These are phyloP conservation scores for Scalesia atractyloides DNA, from an alignment of 129 eudicot genomes.

Conservation along the genomic window DNA sequence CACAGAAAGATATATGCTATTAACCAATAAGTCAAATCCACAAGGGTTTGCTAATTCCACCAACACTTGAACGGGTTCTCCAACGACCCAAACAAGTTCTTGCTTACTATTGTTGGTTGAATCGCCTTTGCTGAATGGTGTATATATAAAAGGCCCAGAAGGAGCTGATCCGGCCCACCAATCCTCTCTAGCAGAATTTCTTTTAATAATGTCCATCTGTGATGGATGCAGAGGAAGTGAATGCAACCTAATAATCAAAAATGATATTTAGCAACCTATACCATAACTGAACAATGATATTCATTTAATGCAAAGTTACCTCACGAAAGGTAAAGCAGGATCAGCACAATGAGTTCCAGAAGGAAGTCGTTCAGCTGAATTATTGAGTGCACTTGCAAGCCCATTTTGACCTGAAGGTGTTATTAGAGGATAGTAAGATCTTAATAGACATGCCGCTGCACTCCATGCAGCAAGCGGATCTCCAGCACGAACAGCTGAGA, in stretches of 20 bases:
- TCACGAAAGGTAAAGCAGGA: slow-evolving; percentile 93
- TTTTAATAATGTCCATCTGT: slow-evolving; percentile 85
- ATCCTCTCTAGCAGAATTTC: slow-evolving; percentile 70
- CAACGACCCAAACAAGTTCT: slow-evolving; percentile 90
- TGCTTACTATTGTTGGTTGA: slow-evolving; percentile 59
- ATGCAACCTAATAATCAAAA: slow-evolving; percentile 65
- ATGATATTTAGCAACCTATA: slow-evolving; percentile 18
- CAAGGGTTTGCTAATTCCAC: slow-evolving; percentile 98
- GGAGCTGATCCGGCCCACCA: slow-evolving; percentile 99
- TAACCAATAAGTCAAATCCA: slow-evolving; percentile 82
- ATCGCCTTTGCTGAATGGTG: slow-evolving; percentile 98
- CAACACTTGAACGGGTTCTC: slow-evolving; percentile 88
- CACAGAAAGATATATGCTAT: slow-evolving; percentile 82
- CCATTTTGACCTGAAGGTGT: slow-evolving; percentile 99
- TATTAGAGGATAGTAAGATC: slow-evolving; percentile 97
- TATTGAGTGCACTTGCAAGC: slow-evolving; percentile 79
- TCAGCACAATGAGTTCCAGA: slow-evolving; percentile 96
- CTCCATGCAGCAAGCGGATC: slow-evolving; percentile 99
- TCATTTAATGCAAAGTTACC: slow-evolving; percentile 46
- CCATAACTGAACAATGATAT: neutral
- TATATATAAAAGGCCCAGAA: slow-evolving; percentile 93
- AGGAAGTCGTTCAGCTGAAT: slow-evolving; percentile 94
- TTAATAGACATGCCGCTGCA: slow-evolving; percentile 95
- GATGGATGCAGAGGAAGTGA: slow-evolving; percentile 86
- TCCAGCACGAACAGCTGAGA: slow-evolving; percentile 93